Base-by-base conservation (phyloP, 2,329 filamentous ascomycete species). In the Botrytis medusae region DNA sequence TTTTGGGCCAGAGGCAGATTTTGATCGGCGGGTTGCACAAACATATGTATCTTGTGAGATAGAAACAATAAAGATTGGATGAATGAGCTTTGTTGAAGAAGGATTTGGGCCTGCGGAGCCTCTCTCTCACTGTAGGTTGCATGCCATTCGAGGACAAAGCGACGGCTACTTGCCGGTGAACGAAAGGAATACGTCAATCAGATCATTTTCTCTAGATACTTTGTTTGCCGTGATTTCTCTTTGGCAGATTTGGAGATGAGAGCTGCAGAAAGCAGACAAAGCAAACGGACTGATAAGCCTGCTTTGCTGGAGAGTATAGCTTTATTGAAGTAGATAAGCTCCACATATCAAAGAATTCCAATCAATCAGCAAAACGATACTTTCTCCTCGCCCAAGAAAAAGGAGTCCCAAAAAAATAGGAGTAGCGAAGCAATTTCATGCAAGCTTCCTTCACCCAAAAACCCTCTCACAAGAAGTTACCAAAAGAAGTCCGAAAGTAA, bases 91-190 rank as follows among this genome's bases (percentile, higher is more conserved):
- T 65, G 9, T 57, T 32, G 69, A 32, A 42, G 57, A 71, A 25
- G 18, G 12, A 34, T 34, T 40, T 2, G 20, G 46, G 22, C n/a
- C 20, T 29, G 40, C 16, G 2, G 34, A 59, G 37, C n/a, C 46
- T 70, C 20, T 60, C 10, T 29, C 40, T 71, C 25, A n/a, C 20
- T 65, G 9, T 34, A 40, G 61, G n/a, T 12, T 65, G n/a, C 44
- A 44, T 46, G 14, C n/a, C 42, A 42, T 34, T n/a, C 51, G n/a
- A 18, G 34, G 34, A 65, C 44, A 34, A 64, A 71, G 46, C 32
- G 3, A 51, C 69, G 69, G 69, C 46, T 65, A 48, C 69, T 71
- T 71, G 69, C 69, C 59, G 69, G 57, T 34, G 20, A 34, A 7
- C 18, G 20, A 34, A 54, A 57, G 59, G 29, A 37, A 42, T 44